Conservation (phyloP, 306 rosid species). For the Nissolia schottii region DNA sequence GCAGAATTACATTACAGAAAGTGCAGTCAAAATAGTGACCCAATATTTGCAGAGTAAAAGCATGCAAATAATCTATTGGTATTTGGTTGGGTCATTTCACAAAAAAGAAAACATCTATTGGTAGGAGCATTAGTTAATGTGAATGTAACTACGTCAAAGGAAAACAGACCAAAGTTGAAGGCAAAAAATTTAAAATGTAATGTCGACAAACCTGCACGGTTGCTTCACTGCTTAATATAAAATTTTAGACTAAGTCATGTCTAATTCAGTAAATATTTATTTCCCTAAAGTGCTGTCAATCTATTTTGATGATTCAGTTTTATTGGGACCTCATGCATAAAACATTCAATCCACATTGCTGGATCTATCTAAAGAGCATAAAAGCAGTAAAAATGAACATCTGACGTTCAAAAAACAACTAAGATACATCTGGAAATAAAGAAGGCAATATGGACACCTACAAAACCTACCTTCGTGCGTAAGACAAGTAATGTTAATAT, state of each 20-base stretch:
- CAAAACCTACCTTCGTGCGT: conserved; percentile 60
- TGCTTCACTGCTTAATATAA: neutral
- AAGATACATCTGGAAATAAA: neutral
- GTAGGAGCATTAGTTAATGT: neutral
- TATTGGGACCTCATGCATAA: neutral
- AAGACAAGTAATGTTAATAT: conserved; percentile 59
- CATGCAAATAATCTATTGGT: too few relatives aligned
- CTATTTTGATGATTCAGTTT: conserved; percentile 3
- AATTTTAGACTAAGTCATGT: neutral
- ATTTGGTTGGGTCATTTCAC: too few relatives aligned
- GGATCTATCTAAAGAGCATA: conserved; percentile 2
- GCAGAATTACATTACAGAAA: neutral
- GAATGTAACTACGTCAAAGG: neutral
- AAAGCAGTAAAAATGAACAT: neutral
- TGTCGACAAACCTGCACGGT: neutral
- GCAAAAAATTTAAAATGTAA: neutral
- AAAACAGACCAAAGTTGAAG: neutral
- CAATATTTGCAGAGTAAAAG: neutral
- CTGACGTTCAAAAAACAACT: neutral
- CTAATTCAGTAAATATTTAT: neutral
- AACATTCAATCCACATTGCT: neutral
- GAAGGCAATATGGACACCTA: neutral
- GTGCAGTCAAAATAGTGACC: neutral
- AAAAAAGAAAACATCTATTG: too few relatives aligned
- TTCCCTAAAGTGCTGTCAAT: neutral